Evolutionary conservation across 768 basidiomycete genomes (phyloP).

Genomic region (Tylopilus sp.): DNA sequence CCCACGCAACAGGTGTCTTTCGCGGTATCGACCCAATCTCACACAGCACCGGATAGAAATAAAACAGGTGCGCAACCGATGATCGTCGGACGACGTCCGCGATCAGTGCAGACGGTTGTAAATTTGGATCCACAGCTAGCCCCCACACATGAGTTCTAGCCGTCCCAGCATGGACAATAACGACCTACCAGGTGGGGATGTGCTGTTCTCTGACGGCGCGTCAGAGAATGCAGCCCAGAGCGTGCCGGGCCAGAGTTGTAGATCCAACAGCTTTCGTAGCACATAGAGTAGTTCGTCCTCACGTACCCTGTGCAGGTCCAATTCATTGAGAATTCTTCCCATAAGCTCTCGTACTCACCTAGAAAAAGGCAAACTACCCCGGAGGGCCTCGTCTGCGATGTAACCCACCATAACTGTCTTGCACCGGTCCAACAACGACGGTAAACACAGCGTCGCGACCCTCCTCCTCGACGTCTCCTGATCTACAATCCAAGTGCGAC

Average conservation of each 20-base stretch:
- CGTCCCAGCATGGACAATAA: background rate
- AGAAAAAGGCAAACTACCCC: conserved; percentile 88
- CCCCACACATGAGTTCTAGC: background rate
- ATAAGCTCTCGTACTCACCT: conserved; percentile 44
- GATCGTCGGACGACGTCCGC: conserved; percentile 75
- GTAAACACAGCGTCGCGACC: conserved; percentile 69
- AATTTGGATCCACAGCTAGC: conserved; percentile 39
- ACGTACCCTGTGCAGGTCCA: conserved; percentile 48
- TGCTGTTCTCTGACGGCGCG: conserved; percentile 53
- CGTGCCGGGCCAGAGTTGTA: conserved; percentile 72
- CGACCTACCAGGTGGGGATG: conserved; percentile 56
- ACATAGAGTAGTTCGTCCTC: conserved; percentile 91
- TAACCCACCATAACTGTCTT: conserved; percentile 63
- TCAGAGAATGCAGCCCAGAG: conserved; percentile 74
- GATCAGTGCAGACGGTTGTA: conserved; percentile 53
- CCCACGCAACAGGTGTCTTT: conserved; percentile 66
- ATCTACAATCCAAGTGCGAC: conserved; percentile 39
- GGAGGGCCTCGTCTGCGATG: conserved; percentile 78
- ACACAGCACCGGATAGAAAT: conserved; percentile 77
- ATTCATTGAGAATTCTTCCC: background rate
- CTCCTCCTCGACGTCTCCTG: conserved; percentile 57
- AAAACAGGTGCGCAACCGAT: conserved; percentile 79
- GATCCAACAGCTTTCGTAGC: conserved; percentile 66
- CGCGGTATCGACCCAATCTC: conserved; percentile 74
- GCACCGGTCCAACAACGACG: conserved; percentile 76